A percentile compares a stretch with the other conserved stretches of the same genome.
Evolutionary conservation across 805 yeast species (phyloP).

Genomic region (Sungouiozyma ichnusensis): DNA sequence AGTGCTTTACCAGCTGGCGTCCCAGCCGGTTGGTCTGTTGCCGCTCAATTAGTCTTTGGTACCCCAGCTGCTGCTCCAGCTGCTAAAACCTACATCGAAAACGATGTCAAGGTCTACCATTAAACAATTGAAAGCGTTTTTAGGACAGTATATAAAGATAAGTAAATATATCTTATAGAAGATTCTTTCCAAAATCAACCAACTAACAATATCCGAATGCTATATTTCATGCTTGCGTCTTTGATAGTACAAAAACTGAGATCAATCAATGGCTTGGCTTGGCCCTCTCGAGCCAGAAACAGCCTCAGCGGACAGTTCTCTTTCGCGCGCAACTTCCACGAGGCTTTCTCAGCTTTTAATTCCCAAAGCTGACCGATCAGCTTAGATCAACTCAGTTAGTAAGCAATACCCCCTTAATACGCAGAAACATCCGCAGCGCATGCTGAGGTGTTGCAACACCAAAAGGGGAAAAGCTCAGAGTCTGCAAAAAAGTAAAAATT

Average conservation of each 20-base stretch:
- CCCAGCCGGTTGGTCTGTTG: conserved; percentile 36
- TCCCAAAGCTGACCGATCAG: too few relatives aligned
- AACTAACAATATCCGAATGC: too few relatives aligned
- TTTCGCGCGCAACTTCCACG: too few relatives aligned
- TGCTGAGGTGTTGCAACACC: background rate
- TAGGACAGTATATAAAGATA: background rate
- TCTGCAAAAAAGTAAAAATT: background rate
- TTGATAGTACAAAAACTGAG: too few relatives aligned
- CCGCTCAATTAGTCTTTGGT: conserved; percentile 44
- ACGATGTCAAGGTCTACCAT: conserved; percentile 31
- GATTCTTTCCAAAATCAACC: too few relatives aligned
- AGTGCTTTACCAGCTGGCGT: conserved; percentile 31
- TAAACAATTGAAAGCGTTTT: conserved; percentile 3
- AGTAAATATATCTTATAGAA: background rate
- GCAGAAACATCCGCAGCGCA: background rate
- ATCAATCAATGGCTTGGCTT: too few relatives aligned
- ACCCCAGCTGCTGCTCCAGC: conserved; percentile 29
- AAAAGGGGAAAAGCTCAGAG: too few relatives aligned
- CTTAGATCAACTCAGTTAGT: too few relatives aligned
- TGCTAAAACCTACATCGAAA: conserved; percentile 35
- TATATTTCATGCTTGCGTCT: too few relatives aligned
- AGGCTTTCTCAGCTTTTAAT: too few relatives aligned
- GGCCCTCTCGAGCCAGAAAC: too few relatives aligned
- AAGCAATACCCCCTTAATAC: background rate
- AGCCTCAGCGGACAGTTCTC: too few relatives aligned